Conservation (phyloP, 73 alveolate genomes). For the Paramecium pentaurelia region DNA sequence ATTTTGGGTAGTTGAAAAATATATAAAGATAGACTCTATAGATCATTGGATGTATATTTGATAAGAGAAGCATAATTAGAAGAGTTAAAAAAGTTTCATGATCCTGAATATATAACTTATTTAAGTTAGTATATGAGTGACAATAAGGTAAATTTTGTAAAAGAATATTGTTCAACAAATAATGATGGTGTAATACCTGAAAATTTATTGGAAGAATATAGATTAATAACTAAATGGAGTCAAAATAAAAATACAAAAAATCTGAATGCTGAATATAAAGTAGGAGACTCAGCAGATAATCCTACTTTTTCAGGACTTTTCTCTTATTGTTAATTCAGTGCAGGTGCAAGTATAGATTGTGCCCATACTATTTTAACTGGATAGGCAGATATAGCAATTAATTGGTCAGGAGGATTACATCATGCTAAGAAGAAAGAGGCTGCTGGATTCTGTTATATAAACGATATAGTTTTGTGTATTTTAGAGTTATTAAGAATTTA, state of each 20-base stretch:
- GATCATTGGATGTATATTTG: constrained; percentile 34
- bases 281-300: constrained; percentile 52
- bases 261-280: constrained; percentile 32
- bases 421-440: constrained; percentile 98
- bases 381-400: constrained; percentile 91
- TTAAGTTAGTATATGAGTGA: constrained; percentile 56
- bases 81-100: constrained; percentile 64
- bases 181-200: constrained; percentile 10
- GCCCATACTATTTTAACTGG: constrained; percentile 84
- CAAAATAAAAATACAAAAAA: background rate
- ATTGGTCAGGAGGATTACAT: constrained; percentile 98
- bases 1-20: constrained; percentile 71
- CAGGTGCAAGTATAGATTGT: constrained; percentile 90
- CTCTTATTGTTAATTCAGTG: constrained; percentile 53
- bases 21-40: background rate
- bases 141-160: constrained; percentile 51
- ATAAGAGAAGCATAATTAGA: constrained; percentile 61
- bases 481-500: constrained; percentile 90
- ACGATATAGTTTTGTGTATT: constrained; percentile 94
- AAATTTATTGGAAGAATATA: constrained; percentile 21
- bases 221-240: constrained; percentile 29
- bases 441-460: constrained; percentile 95
- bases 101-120: constrained; percentile 62
- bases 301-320: constrained; percentile 58
- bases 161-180: constrained; percentile 53